Evolutionary conservation across 805 yeast species (phyloP), one percentile per base, ranked within the genome.

Genomic region (Candida bentonensis): DNA sequence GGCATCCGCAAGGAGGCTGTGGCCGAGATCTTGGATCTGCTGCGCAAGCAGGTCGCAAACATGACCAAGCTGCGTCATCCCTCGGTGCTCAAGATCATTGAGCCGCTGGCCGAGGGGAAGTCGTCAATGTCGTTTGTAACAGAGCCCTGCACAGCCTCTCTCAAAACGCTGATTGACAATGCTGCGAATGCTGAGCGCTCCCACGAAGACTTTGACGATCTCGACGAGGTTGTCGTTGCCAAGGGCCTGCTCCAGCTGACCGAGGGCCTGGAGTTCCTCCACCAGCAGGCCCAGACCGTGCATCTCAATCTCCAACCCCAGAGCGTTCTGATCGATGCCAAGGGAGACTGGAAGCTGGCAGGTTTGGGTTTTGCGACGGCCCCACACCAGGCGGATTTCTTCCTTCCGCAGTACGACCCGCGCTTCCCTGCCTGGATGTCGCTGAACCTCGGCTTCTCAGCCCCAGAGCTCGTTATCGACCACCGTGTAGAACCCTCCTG

Each of bases 291-390:
- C 20, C 72, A 78, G 22, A 72, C 77, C 22, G 80, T 83, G 4
- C 95, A 89, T 62, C 59, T 83, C 50, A 83, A 86, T 51, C 51
- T 92, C 26, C 78, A 78, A 50, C 98, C 98, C 1, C 65, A 73
- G 5, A 74, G 94, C 0, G 69, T 92, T 1, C 73, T 82, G 46
- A 73, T 89, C 17, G 88, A 82, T 51, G 81, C 77, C 15, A 60
- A 62, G 45, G 88, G 94, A 3, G 97, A 92, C 62, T 92, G 98
- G 97, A 92, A 89, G 59, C 59, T 92, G 2, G 73, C 82, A 4
- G 96, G 96, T 0, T 70, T 92, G 47, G 79, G 73, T 43, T 63
- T 74, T 42, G 49, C 59, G 3, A 65, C 64, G 42, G 17, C 20
- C n/a, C 20, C 20, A 9, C 73, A 64, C 55, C 72, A 64, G 59